phyloP scores from a whole-genome alignment of 164 flowering plant species.

The Tetracentron sinense region DNA sequence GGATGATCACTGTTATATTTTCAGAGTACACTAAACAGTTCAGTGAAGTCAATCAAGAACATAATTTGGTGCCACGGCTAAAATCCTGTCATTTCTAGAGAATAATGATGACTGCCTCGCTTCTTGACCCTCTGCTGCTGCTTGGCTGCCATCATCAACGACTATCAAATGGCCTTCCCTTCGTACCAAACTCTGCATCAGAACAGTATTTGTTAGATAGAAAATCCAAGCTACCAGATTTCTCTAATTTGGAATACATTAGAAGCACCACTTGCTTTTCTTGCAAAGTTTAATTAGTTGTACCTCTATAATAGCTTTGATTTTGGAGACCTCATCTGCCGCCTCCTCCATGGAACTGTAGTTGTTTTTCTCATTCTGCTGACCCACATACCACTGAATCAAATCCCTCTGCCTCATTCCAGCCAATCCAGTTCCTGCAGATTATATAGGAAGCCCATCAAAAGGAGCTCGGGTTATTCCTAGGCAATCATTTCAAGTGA shows the following conservation, averaged over 20 bases:
- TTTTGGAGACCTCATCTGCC: slow-evolving; percentile 43
- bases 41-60: slow-evolving; percentile 45
- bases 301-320: slow-evolving; percentile 93
- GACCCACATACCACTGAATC: slow-evolving; percentile 76
- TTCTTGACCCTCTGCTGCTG: slow-evolving; percentile 42
- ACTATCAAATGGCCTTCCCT: slow-evolving; percentile 92
- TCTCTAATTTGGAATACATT: background rate
- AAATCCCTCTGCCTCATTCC: slow-evolving; percentile 94
- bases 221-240: background rate
- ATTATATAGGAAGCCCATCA: background rate
- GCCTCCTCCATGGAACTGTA: slow-evolving; percentile 70
- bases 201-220: slow-evolving; percentile 3
- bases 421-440: slow-evolving; percentile 69
- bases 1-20: no score
- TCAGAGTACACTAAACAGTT: background rate
- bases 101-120: slow-evolving; percentile 27
- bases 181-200: slow-evolving; percentile 66
- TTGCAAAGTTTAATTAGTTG: background rate
- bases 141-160: slow-evolving; percentile 60
- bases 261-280: background rate
- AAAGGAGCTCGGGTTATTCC: background rate
- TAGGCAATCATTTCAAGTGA: background rate
- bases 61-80: slow-evolving; percentile 91
- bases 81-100: slow-evolving; percentile 70
- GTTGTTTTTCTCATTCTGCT: slow-evolving; percentile 65